Conservation (phyloP, 352 stramenopile species). For the Phytophthora aleatoria region DNA sequence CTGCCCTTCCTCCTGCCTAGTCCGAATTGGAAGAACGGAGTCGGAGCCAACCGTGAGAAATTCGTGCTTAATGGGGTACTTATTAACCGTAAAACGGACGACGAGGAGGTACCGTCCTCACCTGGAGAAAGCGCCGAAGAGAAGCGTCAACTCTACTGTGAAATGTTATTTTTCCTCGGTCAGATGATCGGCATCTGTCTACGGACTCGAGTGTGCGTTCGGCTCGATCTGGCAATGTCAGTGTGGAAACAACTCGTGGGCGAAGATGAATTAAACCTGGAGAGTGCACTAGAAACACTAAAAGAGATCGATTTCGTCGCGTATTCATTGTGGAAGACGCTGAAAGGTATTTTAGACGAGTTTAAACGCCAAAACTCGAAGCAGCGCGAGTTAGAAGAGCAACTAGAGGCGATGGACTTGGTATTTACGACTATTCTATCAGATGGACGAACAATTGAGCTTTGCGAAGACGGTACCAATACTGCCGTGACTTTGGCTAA, state of each 20-base stretch:
- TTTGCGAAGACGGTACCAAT: constrained; percentile 44
- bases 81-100: constrained; percentile 1
- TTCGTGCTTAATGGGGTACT: constrained; percentile 80
- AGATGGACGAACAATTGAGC: constrained; percentile 54
- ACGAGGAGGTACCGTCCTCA: neutral
- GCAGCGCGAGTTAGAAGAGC: constrained; percentile 36
- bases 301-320: constrained; percentile 72
- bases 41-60: constrained; percentile 81
- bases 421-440: constrained; percentile 79
- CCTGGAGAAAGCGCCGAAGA: constrained; percentile 47
- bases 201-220: constrained; percentile 77
- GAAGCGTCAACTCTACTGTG: constrained; percentile 62
- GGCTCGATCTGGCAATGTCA: constrained; percentile 67
- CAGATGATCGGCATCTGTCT: constrained; percentile 91
- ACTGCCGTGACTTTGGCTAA: constrained; percentile 53
- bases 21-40: constrained; percentile 86
- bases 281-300: constrained; percentile 48
- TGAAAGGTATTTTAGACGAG: constrained; percentile 40
- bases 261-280: constrained; percentile 38
- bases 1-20: constrained; percentile 87
- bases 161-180: constrained; percentile 91
- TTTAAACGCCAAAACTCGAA: constrained; percentile 9
- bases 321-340: constrained; percentile 56
- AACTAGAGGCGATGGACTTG: constrained; percentile 70
- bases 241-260: constrained; percentile 81